Percentiles rank a stretch among this genome's conserved stretches.
These are phyloP conservation scores for Talaromyces proteolyticus DNA, from an alignment of 495 filamentous ascomycete species.

Conservation along the genomic window DNA sequence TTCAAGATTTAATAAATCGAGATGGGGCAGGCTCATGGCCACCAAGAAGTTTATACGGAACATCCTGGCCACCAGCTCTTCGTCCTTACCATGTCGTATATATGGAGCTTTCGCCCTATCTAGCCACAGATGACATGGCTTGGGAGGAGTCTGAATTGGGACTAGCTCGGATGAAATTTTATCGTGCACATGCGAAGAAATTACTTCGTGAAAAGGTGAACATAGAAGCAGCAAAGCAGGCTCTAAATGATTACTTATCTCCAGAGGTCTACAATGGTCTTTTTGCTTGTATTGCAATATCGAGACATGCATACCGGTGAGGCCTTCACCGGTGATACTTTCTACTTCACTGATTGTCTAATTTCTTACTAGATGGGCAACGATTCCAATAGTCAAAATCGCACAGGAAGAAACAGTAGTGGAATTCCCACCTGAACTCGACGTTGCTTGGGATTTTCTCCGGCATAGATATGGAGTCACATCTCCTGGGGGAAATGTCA, in stretches of 20 bases:
- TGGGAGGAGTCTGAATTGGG: constrained; percentile 11
- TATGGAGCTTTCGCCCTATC: constrained; percentile 18
- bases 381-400: constrained; percentile 30
- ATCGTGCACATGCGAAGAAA: constrained; percentile 2
- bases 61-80: constrained; percentile 16
- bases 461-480: constrained; percentile 25
- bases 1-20: constrained; percentile 17
- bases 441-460: constrained; percentile 29
- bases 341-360: not conserved
- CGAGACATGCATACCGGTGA: constrained; percentile 30
- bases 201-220: constrained; percentile 17
- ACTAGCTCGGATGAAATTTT: not conserved
- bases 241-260: constrained; percentile 15
- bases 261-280: constrained; percentile 29
- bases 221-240: constrained; percentile 13
- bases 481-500: constrained; percentile 30
- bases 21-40: constrained; percentile 32
- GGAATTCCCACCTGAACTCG: constrained; percentile 26
- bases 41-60: constrained; percentile 17
- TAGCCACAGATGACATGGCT: constrained; percentile 14
- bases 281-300: constrained; percentile 27
- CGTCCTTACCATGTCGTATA: constrained; percentile 28
- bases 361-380: constrained; percentile 27
- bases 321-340: not conserved
- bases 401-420: constrained; percentile 33